Evolutionary conservation across 768 basidiomycete species (phyloP), one percentile per base, ranked within the genome.

Genomic region (Neoboletus subvelutipes): DNA sequence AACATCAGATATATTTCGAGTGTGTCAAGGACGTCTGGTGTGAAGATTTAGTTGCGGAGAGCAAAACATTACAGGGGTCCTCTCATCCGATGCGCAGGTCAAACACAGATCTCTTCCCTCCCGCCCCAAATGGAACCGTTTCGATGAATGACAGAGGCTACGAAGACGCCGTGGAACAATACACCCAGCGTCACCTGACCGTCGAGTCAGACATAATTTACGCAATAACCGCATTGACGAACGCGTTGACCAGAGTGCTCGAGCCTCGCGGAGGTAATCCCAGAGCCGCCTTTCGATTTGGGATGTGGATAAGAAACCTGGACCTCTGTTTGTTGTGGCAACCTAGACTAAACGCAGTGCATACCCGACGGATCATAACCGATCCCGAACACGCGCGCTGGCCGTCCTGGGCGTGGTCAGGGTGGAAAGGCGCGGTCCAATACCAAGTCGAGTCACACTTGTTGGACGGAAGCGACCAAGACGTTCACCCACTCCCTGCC

Each of bases 351-450:
- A 45, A 56, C 33, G 18, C 52, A 7, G 15, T 42, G 4, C 56
- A 58, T 41, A 33, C 49, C 4, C 55, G 62, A 7, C 67, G 67
- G 2, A 43, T 41, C 26, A n/a, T 8, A 2, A 31, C 39, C 15
- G 15, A 47, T 36, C 12, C 24, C 2, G 33, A 26, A 20, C 24
- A 17, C 37, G n/a, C 56, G 1, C 24, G 13, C 33, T 69, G 58
- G 53, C 67, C 65, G 6, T 67, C 67, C 17, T 68, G 67, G 67
- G 65, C 67, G 15, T 68, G 67, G 62, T 56, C 67, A 5, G 67
- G 62, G 2, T 68, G 67, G 67, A 60, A 45, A 26, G 67, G 67
- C 39, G 65, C 62, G 10, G 50, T 60, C 15, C 28, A 52, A 8
- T 63, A 58, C n/a, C 31, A 50, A 22, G 13, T 39, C 43, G 57